phyloP scores from a whole-genome alignment of 768 basidiomycete species.

The Boletus reticuloceps region DNA sequence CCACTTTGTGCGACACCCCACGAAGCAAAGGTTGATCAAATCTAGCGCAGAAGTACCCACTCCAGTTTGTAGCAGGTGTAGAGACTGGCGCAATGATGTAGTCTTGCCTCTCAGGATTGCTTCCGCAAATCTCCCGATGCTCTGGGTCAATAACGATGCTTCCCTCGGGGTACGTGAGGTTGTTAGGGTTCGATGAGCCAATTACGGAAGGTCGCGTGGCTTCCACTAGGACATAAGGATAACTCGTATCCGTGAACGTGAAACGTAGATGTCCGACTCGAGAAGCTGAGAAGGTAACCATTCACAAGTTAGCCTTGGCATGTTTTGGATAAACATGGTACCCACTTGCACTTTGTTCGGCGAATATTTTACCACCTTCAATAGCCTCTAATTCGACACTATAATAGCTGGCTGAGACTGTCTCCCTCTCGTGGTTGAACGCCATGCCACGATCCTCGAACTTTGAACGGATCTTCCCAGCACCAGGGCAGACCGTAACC shows the following conservation, averaged over 20 bases:
- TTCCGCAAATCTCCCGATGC: slow-evolving; percentile 55
- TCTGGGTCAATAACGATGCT: slow-evolving; percentile 43
- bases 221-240: slow-evolving; percentile 65
- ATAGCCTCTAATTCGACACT: slow-evolving; percentile 53
- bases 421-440: slow-evolving; percentile 53
- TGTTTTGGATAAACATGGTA: slow-evolving; percentile 1
- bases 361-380: slow-evolving; percentile 48
- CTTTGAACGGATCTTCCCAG: slow-evolving; percentile 43
- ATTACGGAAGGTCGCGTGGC: slow-evolving; percentile 61
- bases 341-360: slow-evolving; percentile 64
- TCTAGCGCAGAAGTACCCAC: slow-evolving; percentile 54
- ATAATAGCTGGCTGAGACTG: slow-evolving; percentile 54
- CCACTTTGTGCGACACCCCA: slow-evolving; percentile 53
- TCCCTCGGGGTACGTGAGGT: slow-evolving; percentile 55
- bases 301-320: background rate
- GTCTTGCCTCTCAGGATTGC: slow-evolving; percentile 69
- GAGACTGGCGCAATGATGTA: slow-evolving; percentile 61
- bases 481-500: slow-evolving; percentile 59
- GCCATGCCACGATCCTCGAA: slow-evolving; percentile 60
- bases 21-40: slow-evolving; percentile 44
- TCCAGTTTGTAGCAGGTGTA: slow-evolving; percentile 37
- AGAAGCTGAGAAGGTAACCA: slow-evolving; percentile 46
- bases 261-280: slow-evolving; percentile 74
- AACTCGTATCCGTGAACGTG: slow-evolving; percentile 46
- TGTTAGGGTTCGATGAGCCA: slow-evolving; percentile 46